Evolutionary conservation across 345 rosid species (phyloP).

Genomic region (Syzygium oleosum): DNA sequence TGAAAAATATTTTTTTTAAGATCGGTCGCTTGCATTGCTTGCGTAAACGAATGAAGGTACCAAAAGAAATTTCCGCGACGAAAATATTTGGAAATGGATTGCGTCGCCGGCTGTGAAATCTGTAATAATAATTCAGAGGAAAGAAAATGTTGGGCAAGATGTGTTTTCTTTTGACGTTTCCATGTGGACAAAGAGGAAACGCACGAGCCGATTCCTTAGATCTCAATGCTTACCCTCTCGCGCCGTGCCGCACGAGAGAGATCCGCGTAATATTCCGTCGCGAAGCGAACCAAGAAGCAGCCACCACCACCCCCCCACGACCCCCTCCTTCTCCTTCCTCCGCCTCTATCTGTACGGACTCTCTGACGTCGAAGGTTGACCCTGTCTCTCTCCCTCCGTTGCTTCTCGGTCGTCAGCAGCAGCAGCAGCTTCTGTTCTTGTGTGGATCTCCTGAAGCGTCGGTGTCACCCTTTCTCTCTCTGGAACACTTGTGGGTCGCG

Average conservation of each 20-base stretch:
- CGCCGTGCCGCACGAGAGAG: neutral
- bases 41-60: no score
- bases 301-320: neutral
- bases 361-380: neutral
- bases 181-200: neutral
- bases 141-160: neutral
- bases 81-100: no score
- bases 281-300: neutral
- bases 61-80: no score
- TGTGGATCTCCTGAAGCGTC: neutral
- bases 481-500: neutral
- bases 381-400: neutral
- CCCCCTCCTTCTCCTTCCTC: neutral
- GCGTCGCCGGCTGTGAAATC: neutral
- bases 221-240: neutral
- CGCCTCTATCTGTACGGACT: neutral
- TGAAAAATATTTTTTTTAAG: neutral
- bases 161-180: neutral
- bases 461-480: neutral
- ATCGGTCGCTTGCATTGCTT: neutral
- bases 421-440: neutral
- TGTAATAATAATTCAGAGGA: neutral
- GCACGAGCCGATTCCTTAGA: neutral
- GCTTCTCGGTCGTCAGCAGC: neutral
- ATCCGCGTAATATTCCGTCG: slow-evolving; percentile 6